Evolutionary conservation across 1,284 basidiomycete species (phyloP).

Genomic region (Moesziomyces antarcticus): DNA sequence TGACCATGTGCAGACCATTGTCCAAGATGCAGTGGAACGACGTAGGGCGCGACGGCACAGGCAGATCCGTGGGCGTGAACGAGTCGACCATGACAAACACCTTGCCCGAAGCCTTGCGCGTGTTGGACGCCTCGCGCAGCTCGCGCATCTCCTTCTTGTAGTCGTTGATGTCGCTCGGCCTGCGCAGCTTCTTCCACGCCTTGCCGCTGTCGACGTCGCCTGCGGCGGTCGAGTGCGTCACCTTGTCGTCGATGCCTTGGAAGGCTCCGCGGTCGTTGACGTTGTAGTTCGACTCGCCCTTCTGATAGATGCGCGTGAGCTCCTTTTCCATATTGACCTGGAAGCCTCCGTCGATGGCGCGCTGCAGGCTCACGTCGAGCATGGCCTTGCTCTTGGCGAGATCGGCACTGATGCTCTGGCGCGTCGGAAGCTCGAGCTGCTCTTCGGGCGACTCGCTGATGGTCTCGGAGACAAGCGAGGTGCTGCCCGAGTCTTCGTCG

Average conservation of each 20-base stretch:
- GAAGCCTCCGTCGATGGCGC: slow-evolving; percentile 55
- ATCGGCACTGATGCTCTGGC: slow-evolving; percentile 52
- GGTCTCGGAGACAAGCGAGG: slow-evolving; percentile 7
- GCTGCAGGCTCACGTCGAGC: slow-evolving; percentile 55
- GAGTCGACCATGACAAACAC: slow-evolving; percentile 81
- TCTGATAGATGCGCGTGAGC: slow-evolving; percentile 56
- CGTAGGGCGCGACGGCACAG: slow-evolving; percentile 72
- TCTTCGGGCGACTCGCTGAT: slow-evolving; percentile 19
- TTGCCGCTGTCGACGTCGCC: slow-evolving; percentile 83
- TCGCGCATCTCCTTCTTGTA: slow-evolving; percentile 88
- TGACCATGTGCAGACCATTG: slow-evolving; percentile 96
- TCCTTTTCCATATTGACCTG: slow-evolving; percentile 56
- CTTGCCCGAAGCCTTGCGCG: slow-evolving; percentile 84
- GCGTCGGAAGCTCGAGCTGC: slow-evolving; percentile 39
- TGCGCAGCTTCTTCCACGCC: slow-evolving; percentile 86
- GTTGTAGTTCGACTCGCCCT: slow-evolving; percentile 71
- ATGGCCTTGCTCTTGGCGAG: slow-evolving; percentile 51
- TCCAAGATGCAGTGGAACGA: slow-evolving; percentile 88
- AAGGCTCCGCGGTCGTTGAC: slow-evolving; percentile 62
- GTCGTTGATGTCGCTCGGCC: slow-evolving; percentile 95
- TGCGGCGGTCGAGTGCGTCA: slow-evolving; percentile 76
- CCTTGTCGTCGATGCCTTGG: slow-evolving; percentile 65
- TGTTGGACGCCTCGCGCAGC: slow-evolving; percentile 79
- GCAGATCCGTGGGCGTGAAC: slow-evolving; percentile 59
- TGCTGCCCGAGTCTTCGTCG: slow-evolving; percentile 12